Evolutionary conservation across 148 eudicot genomes (phyloP).

Genomic region (Limonium bicolor): DNA sequence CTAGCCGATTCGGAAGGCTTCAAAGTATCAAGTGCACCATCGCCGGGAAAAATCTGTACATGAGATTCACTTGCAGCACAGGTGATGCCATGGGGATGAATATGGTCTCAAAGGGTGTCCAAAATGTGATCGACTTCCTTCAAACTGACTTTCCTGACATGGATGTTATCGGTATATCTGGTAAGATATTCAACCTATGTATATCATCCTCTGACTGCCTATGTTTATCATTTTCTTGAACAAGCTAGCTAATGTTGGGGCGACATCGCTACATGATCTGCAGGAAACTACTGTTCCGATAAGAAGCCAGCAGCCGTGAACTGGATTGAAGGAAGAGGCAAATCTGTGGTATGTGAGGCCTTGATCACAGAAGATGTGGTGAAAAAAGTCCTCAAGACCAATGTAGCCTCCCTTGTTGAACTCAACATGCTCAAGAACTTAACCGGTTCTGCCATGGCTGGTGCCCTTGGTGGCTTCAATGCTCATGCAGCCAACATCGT

Average conservation of each 20-base stretch:
- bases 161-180: constrained; percentile 38
- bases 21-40: constrained; percentile 24
- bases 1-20: constrained; percentile 32
- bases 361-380: constrained; percentile 61
- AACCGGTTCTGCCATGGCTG: constrained; percentile 76
- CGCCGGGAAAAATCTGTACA: constrained; percentile 37
- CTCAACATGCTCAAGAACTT: constrained; percentile 81
- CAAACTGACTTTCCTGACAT: constrained; percentile 25
- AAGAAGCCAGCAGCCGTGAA: constrained; percentile 82
- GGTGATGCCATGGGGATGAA: constrained; percentile 48
- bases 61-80: constrained; percentile 27
- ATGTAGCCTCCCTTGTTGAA: constrained; percentile 58
- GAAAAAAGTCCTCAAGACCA: constrained; percentile 53
- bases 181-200: constrained; percentile 6
- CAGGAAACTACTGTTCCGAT: constrained; percentile 82
- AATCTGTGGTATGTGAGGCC: constrained; percentile 84
- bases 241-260: neutral
- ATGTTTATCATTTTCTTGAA: neutral
- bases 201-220: neutral
- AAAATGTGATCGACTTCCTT: constrained; percentile 30
- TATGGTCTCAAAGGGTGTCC: constrained; percentile 36
- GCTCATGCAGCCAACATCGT: constrained; percentile 84
- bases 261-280: no score
- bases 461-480: constrained; percentile 83
- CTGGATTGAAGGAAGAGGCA: constrained; percentile 87